These are phyloP conservation scores for Colletotrichum theobromicola DNA, from an alignment of 2,329 filamentous ascomycete species.

Conservation along the genomic window DNA sequence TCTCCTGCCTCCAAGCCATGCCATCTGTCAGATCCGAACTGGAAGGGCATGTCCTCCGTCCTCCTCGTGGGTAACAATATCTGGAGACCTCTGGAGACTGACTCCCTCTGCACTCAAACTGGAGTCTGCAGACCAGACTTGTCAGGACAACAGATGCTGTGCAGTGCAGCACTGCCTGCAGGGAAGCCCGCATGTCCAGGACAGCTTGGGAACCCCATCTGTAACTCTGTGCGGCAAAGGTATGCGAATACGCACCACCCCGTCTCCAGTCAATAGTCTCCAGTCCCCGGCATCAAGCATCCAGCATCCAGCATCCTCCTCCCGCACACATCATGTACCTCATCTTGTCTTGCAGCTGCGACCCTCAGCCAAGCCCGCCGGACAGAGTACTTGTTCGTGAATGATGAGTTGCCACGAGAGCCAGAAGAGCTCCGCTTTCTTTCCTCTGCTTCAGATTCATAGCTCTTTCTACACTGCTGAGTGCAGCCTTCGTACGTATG, in stretches of 20 bases:
- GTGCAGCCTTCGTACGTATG: not conserved
- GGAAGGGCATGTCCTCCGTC: conserved; percentile 14
- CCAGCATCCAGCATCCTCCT: not conserved
- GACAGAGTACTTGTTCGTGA: not conserved
- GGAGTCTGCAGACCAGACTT: not conserved
- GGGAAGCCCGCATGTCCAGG: not conserved
- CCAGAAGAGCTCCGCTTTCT: not conserved
- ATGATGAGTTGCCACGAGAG: not conserved
- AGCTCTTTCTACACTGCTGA: not conserved
- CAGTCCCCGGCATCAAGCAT: not conserved
- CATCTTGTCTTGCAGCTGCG: not conserved
- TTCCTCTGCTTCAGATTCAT: not conserved
- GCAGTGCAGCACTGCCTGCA: conserved; percentile 15
- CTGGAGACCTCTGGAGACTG: not conserved
- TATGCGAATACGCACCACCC: not conserved
- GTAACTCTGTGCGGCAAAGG: not conserved
- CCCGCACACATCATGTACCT: not conserved
- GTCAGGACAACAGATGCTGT: not conserved
- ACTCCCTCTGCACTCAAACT: not conserved
- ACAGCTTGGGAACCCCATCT: not conserved
- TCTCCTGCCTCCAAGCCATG: not conserved
- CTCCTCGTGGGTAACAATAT: conserved; percentile 6
- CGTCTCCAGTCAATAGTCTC: not conserved
- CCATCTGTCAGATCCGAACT: conserved; percentile 13
- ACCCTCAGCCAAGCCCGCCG: not conserved